phyloP scores from a whole-genome alignment of 768 basidiomycete species.

The Tulasnella sp. region DNA sequence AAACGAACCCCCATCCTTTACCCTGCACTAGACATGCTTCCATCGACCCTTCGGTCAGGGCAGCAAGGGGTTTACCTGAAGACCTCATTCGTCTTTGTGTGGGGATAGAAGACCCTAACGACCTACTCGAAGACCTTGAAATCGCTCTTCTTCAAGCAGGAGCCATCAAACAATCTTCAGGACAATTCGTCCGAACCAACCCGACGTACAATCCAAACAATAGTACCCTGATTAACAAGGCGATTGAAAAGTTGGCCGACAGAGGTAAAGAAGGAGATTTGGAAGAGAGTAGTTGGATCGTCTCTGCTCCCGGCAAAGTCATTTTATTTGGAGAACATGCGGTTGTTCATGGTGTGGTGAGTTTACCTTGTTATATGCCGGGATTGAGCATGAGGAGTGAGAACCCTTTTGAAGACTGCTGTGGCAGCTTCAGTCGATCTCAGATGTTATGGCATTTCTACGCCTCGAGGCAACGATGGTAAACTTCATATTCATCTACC shows the following conservation, averaged over 20 bases:
- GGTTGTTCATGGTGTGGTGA: conserved; percentile 90
- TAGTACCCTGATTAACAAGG: conserved; percentile 14
- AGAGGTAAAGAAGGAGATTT: conserved; percentile 1
- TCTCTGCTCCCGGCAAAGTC: conserved; percentile 94
- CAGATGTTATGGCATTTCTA: conserved; percentile 79
- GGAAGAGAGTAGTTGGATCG: conserved; percentile 42
- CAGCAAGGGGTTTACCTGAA: conserved; percentile 95
- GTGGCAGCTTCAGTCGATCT: conserved; percentile 92
- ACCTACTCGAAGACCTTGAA: conserved; percentile 91
- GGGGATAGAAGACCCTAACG: conserved; percentile 89
- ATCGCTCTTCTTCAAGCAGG: conserved; percentile 84
- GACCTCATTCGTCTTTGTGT: conserved; percentile 96
- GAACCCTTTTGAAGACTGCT: conserved; percentile 50
- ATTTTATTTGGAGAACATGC: conserved; percentile 98
- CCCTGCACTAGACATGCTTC: conserved; percentile 66
- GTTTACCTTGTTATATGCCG: conserved; percentile 27
- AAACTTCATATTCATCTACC: conserved; percentile 63
- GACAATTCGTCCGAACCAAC: conserved; percentile 24
- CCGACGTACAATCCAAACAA: conserved; percentile 9
- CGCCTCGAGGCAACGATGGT: conserved; percentile 58
- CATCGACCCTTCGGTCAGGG: conserved; percentile 88
- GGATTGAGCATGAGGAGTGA: background rate
- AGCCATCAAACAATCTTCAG: conserved; percentile 42
- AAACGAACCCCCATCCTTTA: conserved; percentile 1
- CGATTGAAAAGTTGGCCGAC: conserved; percentile 18